A percentile compares a stretch with the other conserved stretches of the same genome.
Conservation (phyloP, 768 basidiomycete species). For the Hypsizygus marmoreus region DNA sequence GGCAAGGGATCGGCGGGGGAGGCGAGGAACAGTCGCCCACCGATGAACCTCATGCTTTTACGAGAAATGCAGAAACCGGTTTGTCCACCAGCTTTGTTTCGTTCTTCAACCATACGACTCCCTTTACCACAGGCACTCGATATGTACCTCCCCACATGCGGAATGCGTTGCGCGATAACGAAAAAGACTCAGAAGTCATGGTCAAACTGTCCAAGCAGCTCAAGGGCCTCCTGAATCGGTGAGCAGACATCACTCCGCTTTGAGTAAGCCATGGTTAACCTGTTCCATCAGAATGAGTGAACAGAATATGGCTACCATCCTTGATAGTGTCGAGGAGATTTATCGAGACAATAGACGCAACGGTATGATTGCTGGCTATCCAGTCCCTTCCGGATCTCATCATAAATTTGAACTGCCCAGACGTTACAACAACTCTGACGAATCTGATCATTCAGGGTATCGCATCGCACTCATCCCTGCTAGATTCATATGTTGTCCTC, state of each 20-base stretch:
- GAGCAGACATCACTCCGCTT: no score
- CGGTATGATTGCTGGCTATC: constrained; percentile 45
- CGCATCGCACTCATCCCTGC: constrained; percentile 73
- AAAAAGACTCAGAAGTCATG: constrained; percentile 37
- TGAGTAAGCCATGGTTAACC: neutral
- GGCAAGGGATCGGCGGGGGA: constrained; percentile 36
- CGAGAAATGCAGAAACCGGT: no score
- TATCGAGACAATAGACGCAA: constrained; percentile 79
- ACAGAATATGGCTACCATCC: constrained; percentile 77
- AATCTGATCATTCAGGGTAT: constrained; percentile 77
- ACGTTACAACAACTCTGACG: constrained; percentile 81
- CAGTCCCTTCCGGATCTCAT: neutral
- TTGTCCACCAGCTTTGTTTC: no score
- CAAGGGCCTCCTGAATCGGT: constrained; percentile 91
- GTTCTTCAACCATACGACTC: no score
- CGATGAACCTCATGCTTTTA: neutral
- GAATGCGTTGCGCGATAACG: constrained; percentile 28
- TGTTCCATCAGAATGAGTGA: constrained; percentile 74
- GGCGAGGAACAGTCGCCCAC: no score
- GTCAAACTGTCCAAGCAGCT: constrained; percentile 71
- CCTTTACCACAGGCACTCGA: constrained; percentile 34
- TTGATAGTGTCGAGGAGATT: constrained; percentile 72
- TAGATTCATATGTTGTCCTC: constrained; percentile 89
- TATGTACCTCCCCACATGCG: constrained; percentile 88
- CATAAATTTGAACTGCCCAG: constrained; percentile 43